Conservation (phyloP, 2,329 filamentous ascomycete genomes). For the Lachnellula subtilissima region DNA sequence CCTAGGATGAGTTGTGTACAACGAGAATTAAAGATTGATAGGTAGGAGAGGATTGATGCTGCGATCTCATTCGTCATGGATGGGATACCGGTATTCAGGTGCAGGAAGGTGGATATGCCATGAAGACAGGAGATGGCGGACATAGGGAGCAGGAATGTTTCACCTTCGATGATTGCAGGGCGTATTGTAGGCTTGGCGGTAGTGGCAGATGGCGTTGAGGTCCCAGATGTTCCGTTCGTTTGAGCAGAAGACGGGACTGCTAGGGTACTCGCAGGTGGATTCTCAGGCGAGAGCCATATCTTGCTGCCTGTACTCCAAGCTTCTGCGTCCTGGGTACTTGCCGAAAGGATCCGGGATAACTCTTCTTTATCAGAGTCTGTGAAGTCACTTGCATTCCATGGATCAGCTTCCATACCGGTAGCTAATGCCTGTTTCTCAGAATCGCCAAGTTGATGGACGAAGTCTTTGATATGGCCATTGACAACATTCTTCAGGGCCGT, state of each 20-base stretch:
- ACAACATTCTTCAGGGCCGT: conserved; percentile 72
- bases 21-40: conserved; percentile 91
- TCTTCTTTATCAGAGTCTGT: conserved; percentile 54
- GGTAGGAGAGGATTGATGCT: conserved; percentile 72
- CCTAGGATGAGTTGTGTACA: conserved; percentile 96
- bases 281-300: conserved; percentile 47
- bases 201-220: conserved; percentile 15
- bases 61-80: conserved; percentile 85
- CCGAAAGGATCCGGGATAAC: conserved; percentile 60
- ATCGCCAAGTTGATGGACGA: conserved; percentile 67
- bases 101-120: conserved; percentile 77
- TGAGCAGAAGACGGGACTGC: conserved; percentile 2
- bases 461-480: conserved; percentile 76
- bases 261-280: conserved; percentile 20
- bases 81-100: conserved; percentile 77
- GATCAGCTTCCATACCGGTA: conserved; percentile 72
- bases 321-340: conserved; percentile 65
- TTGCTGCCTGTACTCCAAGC: conserved; percentile 60
- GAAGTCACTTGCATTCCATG: conserved; percentile 76
- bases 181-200: conserved; percentile 58
- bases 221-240: conserved; percentile 8
- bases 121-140: conserved; percentile 78
- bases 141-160: conserved; percentile 79
- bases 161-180: conserved; percentile 73
- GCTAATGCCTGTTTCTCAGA: conserved; percentile 69